phyloP scores from a whole-genome alignment of 169 alveolate species.

The Cryptosporidium meleagridis region DNA sequence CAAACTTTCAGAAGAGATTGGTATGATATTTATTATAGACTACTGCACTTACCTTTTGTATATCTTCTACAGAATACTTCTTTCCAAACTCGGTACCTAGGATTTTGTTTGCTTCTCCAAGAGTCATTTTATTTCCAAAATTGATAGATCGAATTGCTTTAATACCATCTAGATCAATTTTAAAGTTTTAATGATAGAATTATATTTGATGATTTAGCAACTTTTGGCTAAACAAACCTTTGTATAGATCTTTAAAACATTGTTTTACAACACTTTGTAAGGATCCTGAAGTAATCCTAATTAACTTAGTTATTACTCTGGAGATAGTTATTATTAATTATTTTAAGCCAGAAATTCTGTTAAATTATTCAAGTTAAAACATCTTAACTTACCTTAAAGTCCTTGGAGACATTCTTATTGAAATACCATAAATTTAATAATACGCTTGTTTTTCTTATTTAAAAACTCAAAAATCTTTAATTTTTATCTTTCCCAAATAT shows the following conservation, averaged over 20 bases:
- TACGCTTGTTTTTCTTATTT: neutral
- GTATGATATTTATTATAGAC: neutral
- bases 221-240: neutral
- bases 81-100: slow-evolving; percentile 12
- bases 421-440: neutral
- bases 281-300: slow-evolving; percentile 13
- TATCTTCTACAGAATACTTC: slow-evolving; percentile 1
- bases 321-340: neutral
- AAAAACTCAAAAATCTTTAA: too few species aligned
- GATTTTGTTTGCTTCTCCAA: slow-evolving; percentile 55
- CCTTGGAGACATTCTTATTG: neutral
- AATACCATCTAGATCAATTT: slow-evolving; percentile 8
- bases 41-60: slow-evolving; percentile 33
- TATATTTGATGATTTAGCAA: neutral
- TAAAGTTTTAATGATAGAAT: too few species aligned
- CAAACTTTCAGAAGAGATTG: neutral
- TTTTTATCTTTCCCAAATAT: neutral
- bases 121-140: slow-evolving; percentile 50
- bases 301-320: slow-evolving; percentile 39
- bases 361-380: neutral
- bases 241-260: neutral
- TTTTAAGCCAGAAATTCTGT: neutral
- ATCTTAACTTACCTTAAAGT: neutral
- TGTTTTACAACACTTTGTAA: slow-evolving; percentile 13
- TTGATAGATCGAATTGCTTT: neutral